phyloP scores from a whole-genome alignment of 129 eudicot genomes.

The Centella asiatica region DNA sequence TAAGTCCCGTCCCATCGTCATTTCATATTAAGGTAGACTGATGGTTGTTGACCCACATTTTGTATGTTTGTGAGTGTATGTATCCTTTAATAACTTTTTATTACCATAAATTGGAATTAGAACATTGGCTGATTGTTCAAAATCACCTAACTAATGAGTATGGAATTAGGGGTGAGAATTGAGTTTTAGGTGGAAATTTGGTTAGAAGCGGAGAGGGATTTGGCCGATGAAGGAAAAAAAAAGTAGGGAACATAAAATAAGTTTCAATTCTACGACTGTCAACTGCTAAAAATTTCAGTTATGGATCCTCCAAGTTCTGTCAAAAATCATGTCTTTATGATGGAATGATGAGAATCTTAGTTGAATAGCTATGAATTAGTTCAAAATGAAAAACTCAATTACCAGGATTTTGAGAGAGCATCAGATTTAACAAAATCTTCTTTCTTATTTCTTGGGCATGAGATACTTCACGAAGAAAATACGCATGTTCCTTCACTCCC shows the following conservation, averaged over 20 bases:
- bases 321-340: background rate
- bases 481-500: constrained; percentile 87
- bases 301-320: background rate
- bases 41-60: too few relatives aligned
- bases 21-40: too few relatives aligned
- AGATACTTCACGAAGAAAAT: constrained; percentile 83
- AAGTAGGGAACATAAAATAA: too few relatives aligned
- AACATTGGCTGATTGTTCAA: background rate
- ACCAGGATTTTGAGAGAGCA: constrained; percentile 90
- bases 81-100: background rate
- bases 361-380: background rate
- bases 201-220: too few relatives aligned
- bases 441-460: constrained; percentile 91
- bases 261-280: too few relatives aligned
- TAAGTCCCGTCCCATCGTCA: too few relatives aligned
- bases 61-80: too few relatives aligned
- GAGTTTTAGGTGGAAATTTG: too few relatives aligned
- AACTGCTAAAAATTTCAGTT: too few relatives aligned
- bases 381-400: background rate
- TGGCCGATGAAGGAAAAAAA: too few relatives aligned
- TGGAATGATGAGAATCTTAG: background rate
- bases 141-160: too few relatives aligned
- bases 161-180: too few relatives aligned
- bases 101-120: background rate
- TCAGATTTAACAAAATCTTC: constrained; percentile 66